phyloP scores from a whole-genome alignment of 768 basidiomycete species.

The Boletus vermiculosoides region DNA sequence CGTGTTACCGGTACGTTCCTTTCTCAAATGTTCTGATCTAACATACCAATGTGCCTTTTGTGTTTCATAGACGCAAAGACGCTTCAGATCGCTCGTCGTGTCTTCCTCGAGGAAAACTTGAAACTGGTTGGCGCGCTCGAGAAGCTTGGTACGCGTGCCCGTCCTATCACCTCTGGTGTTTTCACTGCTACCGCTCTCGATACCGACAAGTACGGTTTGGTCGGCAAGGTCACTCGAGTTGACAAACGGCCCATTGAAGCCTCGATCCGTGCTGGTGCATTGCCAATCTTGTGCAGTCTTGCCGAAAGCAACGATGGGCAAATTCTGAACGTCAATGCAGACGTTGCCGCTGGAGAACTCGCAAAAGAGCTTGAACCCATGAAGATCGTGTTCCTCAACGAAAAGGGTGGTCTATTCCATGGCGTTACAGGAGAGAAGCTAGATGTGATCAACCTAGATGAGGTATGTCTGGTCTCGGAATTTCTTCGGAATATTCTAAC shows the following conservation, averaged over 20 bases:
- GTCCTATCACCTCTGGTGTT: slow-evolving; percentile 96
- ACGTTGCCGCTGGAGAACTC: slow-evolving; percentile 96
- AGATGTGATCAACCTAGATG: slow-evolving; percentile 95
- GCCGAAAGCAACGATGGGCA: slow-evolving; percentile 97
- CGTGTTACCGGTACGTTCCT: slow-evolving; percentile 79
- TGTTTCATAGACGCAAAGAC: slow-evolving; percentile 77
- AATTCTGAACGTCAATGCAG: slow-evolving; percentile 98
- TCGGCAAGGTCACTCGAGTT: slow-evolving; percentile 91
- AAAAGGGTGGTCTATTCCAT: slow-evolving; percentile 97
- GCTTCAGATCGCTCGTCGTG: slow-evolving; percentile 88
- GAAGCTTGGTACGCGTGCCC: slow-evolving; percentile 91
- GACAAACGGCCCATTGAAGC: slow-evolving; percentile 98
- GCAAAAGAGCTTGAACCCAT: slow-evolving; percentile 97
- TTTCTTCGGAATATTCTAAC: background rate
- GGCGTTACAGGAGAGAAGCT: slow-evolving; percentile 96
- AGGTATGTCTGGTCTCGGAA: slow-evolving; percentile 45
- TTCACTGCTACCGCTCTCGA: slow-evolving; percentile 98
- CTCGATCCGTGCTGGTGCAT: slow-evolving; percentile 90
- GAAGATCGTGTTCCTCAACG: slow-evolving; percentile 98
- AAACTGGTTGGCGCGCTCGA: slow-evolving; percentile 93
- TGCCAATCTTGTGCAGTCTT: slow-evolving; percentile 93
- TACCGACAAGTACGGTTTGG: slow-evolving; percentile 90
- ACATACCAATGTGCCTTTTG: background rate
- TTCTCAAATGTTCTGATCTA: background rate
- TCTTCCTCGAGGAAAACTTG: slow-evolving; percentile 97